Evolutionary conservation across 257 asterid species (phyloP), one percentile per base, ranked within the genome.

Genomic region (Ilex asprella): DNA sequence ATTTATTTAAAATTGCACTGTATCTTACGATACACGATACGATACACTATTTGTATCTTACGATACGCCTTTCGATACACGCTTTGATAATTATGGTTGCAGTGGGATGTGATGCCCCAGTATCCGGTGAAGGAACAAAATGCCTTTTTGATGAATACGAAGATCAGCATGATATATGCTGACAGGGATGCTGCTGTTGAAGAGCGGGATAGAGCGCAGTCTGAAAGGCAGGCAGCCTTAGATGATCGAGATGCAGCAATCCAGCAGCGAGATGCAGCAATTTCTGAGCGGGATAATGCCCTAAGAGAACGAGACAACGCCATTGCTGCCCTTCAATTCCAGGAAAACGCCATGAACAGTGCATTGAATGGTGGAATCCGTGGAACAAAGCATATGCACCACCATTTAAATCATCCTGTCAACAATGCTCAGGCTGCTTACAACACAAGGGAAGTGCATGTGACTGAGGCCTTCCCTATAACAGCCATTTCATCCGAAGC

Each of bases 261-360:
- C 39, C 79, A 76, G 69, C 86, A 83, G 70, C 73, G 90, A 58
- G 91, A 88, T 49, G 16, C 70, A 6, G 91, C 88, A 52, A 51
- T 83, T 49, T 63, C 80, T 29, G 94, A 83, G 39, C 87, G 87
- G 11, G 89, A 88, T 31, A 82, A 69, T 52, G 94, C 87, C 67
- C 14, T 85, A 10, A 73, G 80, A 66, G 94, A 88, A 78, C 84
- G 91, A 12, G 89, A 88, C 71, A 85, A 85, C 64, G 96, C 89
- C 66, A 73, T 81, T 54, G 96, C 96, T 32, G 94, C 96, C 66
- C 96, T 88, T 62, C 91, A 80, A 49, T 88, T 88, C 67, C 89
- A 81, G 16, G 91, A 88, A 75, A 84, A 73, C 50, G 62, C 86
- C 41, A 71, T 79, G 75, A 73, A 32, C 31, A 74, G 76, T 31